Evolutionary conservation across 805 yeast genomes (phyloP), one percentile per base, ranked within the genome.

Genomic region (Danielia reshetovae): DNA sequence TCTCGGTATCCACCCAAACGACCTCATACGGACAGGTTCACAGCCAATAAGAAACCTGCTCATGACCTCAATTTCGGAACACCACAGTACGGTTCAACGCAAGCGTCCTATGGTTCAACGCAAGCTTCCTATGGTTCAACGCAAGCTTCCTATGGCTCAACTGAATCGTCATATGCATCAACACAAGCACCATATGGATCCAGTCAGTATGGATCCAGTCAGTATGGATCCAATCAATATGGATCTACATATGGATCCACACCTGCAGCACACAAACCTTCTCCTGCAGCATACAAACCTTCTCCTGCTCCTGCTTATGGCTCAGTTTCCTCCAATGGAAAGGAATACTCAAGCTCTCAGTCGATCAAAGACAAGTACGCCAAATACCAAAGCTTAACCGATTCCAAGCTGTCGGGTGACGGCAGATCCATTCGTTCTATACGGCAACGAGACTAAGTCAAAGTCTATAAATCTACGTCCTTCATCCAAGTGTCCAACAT

Each of bases 401-500:
- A 19, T 4, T 27, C 30, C 9, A 28, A 28, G 14, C 24, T 15
- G 14, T 4, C 17, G 11, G 15, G 22, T 7, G 21, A 8, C 11
- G 36, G 38, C 5, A 23, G 51, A 13, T 40, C 48, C 7, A 39
- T 43, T 16, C 36, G 49, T n/a, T 36, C 43, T 4, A 43, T 46
- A 22, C 49, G 50, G n/a, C 38, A 38, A 22, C 34, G 41, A 3
- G 40, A 38, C 5, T 42, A 26, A 12, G n/a, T n/a, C 5, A n/a
- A 10, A 12, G 10, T 27, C 17, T 18, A 23, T 27, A 18, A 10
- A 18, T 29, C 13, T 23, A 16, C 27, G 24, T 12, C 17, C 34
- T 38, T 28, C 14, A 52, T 46, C 68, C 69, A 62, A 11, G 29
- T 36, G 35, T 48, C 52, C 24, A 62, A 45, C 37, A 57, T 45